phyloP scores from a whole-genome alignment of 768 basidiomycete species.

The Auriscalpium orientale region DNA sequence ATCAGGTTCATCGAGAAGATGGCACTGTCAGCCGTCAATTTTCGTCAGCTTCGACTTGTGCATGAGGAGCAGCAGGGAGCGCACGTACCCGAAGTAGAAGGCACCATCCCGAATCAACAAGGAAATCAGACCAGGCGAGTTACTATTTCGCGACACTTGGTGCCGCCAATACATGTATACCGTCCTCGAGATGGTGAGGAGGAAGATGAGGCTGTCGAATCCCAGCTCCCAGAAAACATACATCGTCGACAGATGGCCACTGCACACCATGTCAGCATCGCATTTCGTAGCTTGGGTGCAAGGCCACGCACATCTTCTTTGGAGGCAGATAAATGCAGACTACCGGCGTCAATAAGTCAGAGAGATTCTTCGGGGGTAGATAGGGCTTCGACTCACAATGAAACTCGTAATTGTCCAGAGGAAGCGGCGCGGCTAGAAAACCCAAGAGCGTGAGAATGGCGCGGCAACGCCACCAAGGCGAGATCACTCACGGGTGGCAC shows the following conservation, averaged over 20 bases:
- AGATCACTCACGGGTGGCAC: constrained; percentile 4
- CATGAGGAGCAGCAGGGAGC: not conserved
- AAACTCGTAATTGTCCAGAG: constrained; percentile 13
- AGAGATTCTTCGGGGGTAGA: not conserved
- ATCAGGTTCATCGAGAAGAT: constrained; percentile 14
- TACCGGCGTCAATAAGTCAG: not conserved
- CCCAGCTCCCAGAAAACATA: constrained; percentile 14
- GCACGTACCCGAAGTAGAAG: constrained; percentile 12
- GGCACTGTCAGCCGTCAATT: not conserved
- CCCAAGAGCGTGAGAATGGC: not conserved
- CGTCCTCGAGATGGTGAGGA: constrained; percentile 12
- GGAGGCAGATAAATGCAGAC: constrained; percentile 14
- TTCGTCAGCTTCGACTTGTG: too few relatives aligned
- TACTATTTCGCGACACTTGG: not conserved
- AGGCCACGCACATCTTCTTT: constrained; percentile 4
- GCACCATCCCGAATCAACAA: constrained; percentile 9
- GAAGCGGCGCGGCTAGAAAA: constrained; percentile 7
- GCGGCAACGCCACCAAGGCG: not conserved
- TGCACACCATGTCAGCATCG: not conserved
- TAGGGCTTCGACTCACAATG: constrained; percentile 6
- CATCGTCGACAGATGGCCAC: constrained; percentile 8
- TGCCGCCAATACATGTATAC: constrained; percentile 10
- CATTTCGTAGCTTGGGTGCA: not conserved
- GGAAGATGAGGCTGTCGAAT: constrained; percentile 11
- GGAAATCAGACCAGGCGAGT: not conserved